phyloP scores from a whole-genome alignment of 306 rosid genomes.

The Acacia confusa region DNA sequence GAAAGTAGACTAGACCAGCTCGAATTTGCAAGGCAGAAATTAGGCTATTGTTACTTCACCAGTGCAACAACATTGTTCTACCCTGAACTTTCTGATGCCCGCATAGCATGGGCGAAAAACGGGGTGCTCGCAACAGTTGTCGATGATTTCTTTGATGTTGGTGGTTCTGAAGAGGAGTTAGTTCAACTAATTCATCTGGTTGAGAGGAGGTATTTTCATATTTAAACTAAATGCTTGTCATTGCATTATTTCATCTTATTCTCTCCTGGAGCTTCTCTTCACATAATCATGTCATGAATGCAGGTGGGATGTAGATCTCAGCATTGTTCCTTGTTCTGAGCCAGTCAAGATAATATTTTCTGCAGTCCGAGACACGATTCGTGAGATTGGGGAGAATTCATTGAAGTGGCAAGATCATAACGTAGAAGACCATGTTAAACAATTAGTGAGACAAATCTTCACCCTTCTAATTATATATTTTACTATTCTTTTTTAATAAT shows the following conservation, averaged over 20 bases:
- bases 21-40: constrained; percentile 78
- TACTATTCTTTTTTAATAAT: background rate
- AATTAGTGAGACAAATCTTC: constrained; percentile 51
- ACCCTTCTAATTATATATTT: constrained; percentile 23
- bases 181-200: constrained; percentile 68
- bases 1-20: constrained; percentile 72
- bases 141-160: constrained; percentile 84
- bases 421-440: constrained; percentile 51
- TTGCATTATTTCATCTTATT: constrained; percentile 17
- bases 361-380: constrained; percentile 55
- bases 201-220: constrained; percentile 58
- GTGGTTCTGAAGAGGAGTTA: constrained; percentile 69
- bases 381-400: constrained; percentile 67
- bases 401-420: constrained; percentile 54
- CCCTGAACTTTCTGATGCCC: constrained; percentile 73
- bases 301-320: constrained; percentile 83
- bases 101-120: constrained; percentile 78
- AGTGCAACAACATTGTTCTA: constrained; percentile 59
- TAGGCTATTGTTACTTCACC: constrained; percentile 72
- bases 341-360: constrained; percentile 69
- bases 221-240: constrained; percentile 9
- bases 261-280: background rate
- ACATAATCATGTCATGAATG: constrained; percentile 11
- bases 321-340: constrained; percentile 59
- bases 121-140: constrained; percentile 80